Evolutionary conservation across 768 basidiomycete genomes (phyloP).

Genomic region (Russula earlei): DNA sequence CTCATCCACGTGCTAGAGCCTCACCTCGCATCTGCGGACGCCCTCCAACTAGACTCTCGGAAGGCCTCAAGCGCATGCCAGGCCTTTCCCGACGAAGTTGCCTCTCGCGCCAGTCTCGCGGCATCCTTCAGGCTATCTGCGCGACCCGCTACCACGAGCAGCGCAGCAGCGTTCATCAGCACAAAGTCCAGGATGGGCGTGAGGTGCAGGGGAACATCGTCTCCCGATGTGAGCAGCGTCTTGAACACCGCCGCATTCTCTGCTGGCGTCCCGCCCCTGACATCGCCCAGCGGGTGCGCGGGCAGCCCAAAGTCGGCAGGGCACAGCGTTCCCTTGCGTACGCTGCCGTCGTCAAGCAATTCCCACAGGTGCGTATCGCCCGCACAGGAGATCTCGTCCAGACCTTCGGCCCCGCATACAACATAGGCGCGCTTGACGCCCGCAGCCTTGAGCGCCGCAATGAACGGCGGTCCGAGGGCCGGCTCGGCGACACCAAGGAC

Average conservation of each 20-base stretch:
- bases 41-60: slow-evolving; percentile 3
- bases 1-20: neutral
- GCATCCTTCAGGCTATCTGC: slow-evolving; percentile 65
- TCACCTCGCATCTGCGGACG: neutral
- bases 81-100: slow-evolving; percentile 49
- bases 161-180: slow-evolving; percentile 79
- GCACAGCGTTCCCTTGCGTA: slow-evolving; percentile 52
- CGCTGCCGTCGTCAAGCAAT: slow-evolving; percentile 49
- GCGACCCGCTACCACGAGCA: slow-evolving; percentile 76
- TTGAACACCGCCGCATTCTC: slow-evolving; percentile 77
- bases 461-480: slow-evolving; percentile 76
- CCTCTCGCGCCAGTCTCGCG: slow-evolving; percentile 53
- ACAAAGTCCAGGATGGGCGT: slow-evolving; percentile 77
- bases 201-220: slow-evolving; percentile 44
- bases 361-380: slow-evolving; percentile 85
- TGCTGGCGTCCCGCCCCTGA: slow-evolving; percentile 61
- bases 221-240: slow-evolving; percentile 49
- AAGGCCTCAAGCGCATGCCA: slow-evolving; percentile 17
- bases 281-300: slow-evolving; percentile 56
- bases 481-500: slow-evolving; percentile 82
- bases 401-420: slow-evolving; percentile 83
- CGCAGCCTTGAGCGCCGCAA: slow-evolving; percentile 56
- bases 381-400: slow-evolving; percentile 95
- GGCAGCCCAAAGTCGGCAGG: slow-evolving; percentile 73
- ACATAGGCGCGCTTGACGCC: slow-evolving; percentile 81